Evolutionary conservation across 441 rosid genomes (phyloP).

Genomic region (Cnidoscolus chayamansa): DNA sequence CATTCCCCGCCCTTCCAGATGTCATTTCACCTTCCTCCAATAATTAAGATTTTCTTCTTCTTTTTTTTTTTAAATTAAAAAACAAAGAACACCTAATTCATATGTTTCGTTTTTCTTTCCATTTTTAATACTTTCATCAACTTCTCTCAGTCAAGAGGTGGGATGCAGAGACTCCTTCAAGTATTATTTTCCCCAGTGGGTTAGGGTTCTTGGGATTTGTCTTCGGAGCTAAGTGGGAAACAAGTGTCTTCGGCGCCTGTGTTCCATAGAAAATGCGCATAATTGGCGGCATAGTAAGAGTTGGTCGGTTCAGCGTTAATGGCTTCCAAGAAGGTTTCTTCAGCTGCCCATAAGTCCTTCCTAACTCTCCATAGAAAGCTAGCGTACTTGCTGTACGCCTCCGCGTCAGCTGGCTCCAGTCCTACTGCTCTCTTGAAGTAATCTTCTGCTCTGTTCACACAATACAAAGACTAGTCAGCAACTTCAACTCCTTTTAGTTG

Average conservation of each 20-base stretch:
- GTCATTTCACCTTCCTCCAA: too few relatives aligned
- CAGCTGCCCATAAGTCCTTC: conserved; percentile 79
- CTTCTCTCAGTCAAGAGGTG: not conserved
- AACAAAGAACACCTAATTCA: too few relatives aligned
- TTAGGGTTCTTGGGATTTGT: not conserved
- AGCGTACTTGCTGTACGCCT: conserved; percentile 69
- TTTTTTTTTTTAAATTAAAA: not conserved
- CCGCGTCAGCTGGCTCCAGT: conserved; percentile 66
- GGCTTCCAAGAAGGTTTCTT: conserved; percentile 78
- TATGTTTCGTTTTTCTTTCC: too few relatives aligned
- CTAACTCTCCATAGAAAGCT: conserved; percentile 69
- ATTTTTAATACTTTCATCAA: not conserved
- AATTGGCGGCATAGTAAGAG: conserved; percentile 59
- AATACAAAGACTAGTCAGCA: not conserved
- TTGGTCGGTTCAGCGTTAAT: conserved; percentile 68
- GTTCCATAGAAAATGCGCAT: conserved; percentile 88
- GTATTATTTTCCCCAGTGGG: not conserved
- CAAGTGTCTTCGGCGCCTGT: conserved; percentile 92
- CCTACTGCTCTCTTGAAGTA: conserved; percentile 64
- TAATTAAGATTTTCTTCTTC: not conserved
- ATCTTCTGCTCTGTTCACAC: conserved; percentile 63
- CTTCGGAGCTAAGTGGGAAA: conserved; percentile 56
- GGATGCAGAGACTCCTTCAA: not conserved
- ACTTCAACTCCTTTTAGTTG: not conserved
- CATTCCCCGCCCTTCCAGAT: not conserved